Evolutionary conservation across 164 flowering plant species (phyloP).

Genomic region (Sedum album): DNA sequence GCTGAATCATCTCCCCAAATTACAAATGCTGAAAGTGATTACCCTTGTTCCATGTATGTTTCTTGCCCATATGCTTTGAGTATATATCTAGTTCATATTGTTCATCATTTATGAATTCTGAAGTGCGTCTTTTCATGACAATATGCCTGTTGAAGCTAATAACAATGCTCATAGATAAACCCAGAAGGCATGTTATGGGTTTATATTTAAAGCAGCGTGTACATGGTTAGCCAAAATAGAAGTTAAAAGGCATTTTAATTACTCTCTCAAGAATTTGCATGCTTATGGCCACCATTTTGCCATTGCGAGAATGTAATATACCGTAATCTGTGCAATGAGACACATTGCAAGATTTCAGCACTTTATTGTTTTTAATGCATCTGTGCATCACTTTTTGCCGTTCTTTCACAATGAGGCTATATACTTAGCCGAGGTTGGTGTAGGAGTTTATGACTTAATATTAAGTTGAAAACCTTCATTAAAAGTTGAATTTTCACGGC

Average conservation of each 20-base stretch:
- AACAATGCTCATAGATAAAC: too few relatives aligned
- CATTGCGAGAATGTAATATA: too few relatives aligned
- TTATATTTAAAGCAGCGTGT: too few relatives aligned
- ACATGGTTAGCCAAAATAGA: neutral
- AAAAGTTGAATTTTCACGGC: neutral
- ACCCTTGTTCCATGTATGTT: slow-evolving; percentile 27
- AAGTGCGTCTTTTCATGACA: too few relatives aligned
- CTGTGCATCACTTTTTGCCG: neutral
- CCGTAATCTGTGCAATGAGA: too few relatives aligned
- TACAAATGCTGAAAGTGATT: slow-evolving; percentile 29
- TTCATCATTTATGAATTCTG: neutral
- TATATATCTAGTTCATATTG: neutral
- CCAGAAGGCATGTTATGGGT: too few relatives aligned
- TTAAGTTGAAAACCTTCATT: neutral
- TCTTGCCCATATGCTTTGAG: neutral
- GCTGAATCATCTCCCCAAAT: slow-evolving; percentile 38
- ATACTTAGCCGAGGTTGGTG: neutral
- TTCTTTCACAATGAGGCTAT: neutral
- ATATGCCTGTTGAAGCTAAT: neutral
- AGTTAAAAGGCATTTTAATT: neutral
- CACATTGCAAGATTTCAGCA: neutral
- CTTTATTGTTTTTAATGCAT: too few relatives aligned
- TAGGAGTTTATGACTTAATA: neutral
- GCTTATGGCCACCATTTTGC: too few relatives aligned
- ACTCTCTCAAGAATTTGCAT: too few relatives aligned